Base-by-base conservation (phyloP, 805 yeast species). In the Dipodascus geniculatus region DNA sequence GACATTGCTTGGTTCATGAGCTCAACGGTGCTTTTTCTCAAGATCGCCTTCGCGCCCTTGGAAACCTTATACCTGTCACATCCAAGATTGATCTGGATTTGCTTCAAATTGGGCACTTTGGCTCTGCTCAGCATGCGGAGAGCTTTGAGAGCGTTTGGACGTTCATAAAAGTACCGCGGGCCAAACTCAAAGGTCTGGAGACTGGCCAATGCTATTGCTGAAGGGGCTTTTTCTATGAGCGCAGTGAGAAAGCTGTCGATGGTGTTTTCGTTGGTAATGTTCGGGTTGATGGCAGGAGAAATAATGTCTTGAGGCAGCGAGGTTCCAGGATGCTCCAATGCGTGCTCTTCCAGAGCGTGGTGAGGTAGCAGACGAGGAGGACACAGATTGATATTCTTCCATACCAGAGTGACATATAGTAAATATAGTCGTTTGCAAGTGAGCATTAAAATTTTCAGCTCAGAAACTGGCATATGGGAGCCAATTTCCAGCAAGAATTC, bases 221-320 rank as follows among this genome's bases (percentile, higher is more conserved):
- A 38, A 3, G 85, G 90, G 11, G 87, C 87, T 1, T 74, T 87
- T 4, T 95, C 95, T 3, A 80, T 82, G 14, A 98, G 93, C 66
- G 75, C 85, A 9, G 79, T 83, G 42, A 91, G 91, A 68, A 90
- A 90, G 66, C 67, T 91, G 50, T 38, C 44, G 14, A 17, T 17
- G 17, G 6, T 4, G 44, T 38, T 38, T 38, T 38, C 44, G 19
- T 38, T 38, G 8, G 44, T 38, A 16, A 38, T 38, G 19, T 38
- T 38, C 19, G 44, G 44, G 44, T 38, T 38, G 14, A 38, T 38
- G 6, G 44, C 44, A 3, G 44, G 44, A 3, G 44, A 38, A 38
- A 38, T 38, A 16, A 38, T 38, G 14, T 38, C 44, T n/a, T 38
- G 44, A 9, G 44, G 44, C 14, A 38, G 44, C 11, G 44, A 38